Base-by-base conservation (phyloP, 176 grass and related monocot species). In the Canna indica region DNA sequence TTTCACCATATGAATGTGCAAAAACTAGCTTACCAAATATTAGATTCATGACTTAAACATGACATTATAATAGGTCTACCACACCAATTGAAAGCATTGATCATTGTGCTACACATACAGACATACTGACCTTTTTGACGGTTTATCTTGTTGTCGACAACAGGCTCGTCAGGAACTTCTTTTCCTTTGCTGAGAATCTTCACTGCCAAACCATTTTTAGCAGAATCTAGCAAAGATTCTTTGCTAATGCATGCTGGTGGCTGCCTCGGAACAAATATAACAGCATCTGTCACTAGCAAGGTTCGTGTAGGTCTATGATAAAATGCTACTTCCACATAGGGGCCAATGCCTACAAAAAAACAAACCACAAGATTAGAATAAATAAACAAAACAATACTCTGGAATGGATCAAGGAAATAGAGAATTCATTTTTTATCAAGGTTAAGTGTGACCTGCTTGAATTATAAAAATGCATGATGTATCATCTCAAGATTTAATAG, bases 111-210 rank as follows among this genome's bases (percentile, higher is more conserved):
- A 7, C 47, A 9, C 13, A 36, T 13, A 65, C 14, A 72, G 52
- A 9, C 13, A 36, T 13, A 65, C 14, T 75, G 52, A 92, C 93
- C 93, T 85, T 83, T 97, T 70, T 97, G 81, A 22, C 79, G 79
- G 38, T 82, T 92, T n/a, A 90, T 63, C 64, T 77, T 78, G 41
- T 89, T 90, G 71, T 96, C 92, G 2, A 87, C 75, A 45, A 92
- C 77, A 17, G 93, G 88, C 73, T 97, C 88, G 17, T 92, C 83
- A 1, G 83, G 81, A 71, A 97, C 88, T 36, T 92, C 84, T 63
- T 83, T 97, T 78, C 93, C 93, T 90, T 92, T 92, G 77, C 93
- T 97, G 63, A 92, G 72, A 54, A 97, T 4, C 81, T 97, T 92
- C 53, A 97, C 93, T 36, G 93, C 93, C 71, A 97, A 75, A 39